phyloP scores from a whole-genome alignment of 495 filamentous ascomycete genomes.

The Podospora australis region DNA sequence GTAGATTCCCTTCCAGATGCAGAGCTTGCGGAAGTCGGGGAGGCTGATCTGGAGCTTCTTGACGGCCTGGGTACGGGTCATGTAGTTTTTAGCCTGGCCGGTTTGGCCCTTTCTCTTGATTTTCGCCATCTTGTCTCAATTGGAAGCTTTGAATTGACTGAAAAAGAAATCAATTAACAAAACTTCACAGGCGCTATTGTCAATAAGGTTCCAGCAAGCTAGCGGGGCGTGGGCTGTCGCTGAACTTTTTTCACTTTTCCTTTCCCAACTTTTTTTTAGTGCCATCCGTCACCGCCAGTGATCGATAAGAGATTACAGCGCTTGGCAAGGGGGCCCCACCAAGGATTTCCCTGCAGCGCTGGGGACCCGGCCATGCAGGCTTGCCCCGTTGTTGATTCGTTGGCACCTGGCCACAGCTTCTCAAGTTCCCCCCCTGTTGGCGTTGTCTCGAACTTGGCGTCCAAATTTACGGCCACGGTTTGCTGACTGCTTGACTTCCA shows the following conservation, averaged over 20 bases:
- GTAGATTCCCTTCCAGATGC: constrained; percentile 99
- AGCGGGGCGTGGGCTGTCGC: constrained; percentile 14
- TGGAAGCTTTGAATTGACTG: too few relatives aligned
- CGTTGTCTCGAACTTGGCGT: constrained; percentile 2
- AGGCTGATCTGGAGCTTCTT: constrained; percentile 96
- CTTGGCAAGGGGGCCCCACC: constrained; percentile 9
- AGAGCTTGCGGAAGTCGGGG: constrained; percentile 93
- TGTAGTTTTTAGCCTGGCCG: constrained; percentile 96
- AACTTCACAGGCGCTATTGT: background rate
- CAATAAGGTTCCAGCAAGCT: background rate
- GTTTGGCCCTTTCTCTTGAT: constrained; percentile 95
- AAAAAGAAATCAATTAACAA: too few relatives aligned
- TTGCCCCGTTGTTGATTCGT: constrained; percentile 13
- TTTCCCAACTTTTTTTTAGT: constrained; percentile 25
- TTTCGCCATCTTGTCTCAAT: constrained; percentile 55
- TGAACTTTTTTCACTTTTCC: constrained; percentile 33
- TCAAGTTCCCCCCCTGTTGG: constrained; percentile 1
- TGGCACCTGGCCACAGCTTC: constrained; percentile 3
- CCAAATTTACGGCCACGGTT: constrained; percentile 5
- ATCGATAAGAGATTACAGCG: constrained; percentile 18
- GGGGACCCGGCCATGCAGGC: constrained; percentile 1
- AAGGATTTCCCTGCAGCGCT: background rate
- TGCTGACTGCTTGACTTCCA: background rate
- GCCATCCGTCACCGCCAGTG: constrained; percentile 21
- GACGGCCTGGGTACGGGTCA: constrained; percentile 91